phyloP scores from a whole-genome alignment of 768 basidiomycete species.

The Termitomyces sp. region DNA sequence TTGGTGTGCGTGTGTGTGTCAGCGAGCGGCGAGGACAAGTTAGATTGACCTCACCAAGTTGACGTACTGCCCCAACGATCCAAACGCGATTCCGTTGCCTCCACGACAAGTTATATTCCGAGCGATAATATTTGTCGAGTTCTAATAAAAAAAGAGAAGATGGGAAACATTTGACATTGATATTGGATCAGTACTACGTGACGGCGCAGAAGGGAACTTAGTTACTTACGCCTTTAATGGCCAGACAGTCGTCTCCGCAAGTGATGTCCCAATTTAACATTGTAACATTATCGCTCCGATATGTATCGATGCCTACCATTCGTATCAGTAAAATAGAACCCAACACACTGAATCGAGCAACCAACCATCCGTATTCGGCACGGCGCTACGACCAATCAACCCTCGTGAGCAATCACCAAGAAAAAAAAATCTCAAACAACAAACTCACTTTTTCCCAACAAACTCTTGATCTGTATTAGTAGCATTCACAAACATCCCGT shows the following conservation, averaged over 20 bases:
- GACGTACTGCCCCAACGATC: constrained; percentile 55
- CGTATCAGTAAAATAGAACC: background rate
- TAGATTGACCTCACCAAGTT: constrained; percentile 43
- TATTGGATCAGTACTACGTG: background rate
- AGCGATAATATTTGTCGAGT: constrained; percentile 49
- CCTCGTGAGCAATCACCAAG: background rate
- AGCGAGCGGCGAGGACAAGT: background rate
- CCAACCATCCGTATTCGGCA: constrained; percentile 59
- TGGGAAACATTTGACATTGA: too few relatives aligned
- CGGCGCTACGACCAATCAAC: constrained; percentile 30
- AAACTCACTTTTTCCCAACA: constrained; percentile 43
- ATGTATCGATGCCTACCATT: constrained; percentile 48
- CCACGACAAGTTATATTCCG: constrained; percentile 51
- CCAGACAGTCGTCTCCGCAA: constrained; percentile 62
- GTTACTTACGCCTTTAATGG: constrained; percentile 59
- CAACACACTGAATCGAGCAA: background rate
- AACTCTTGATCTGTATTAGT: constrained; percentile 54
- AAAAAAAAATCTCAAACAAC: background rate
- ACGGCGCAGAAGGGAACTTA: constrained; percentile 18
- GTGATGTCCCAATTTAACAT: constrained; percentile 58
- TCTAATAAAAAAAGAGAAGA: constrained; percentile 28
- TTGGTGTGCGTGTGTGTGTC: background rate
- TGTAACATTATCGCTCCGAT: constrained; percentile 42
- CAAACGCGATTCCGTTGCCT: constrained; percentile 59
- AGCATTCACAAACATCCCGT: constrained; percentile 57